Evolutionary conservation across 768 basidiomycete genomes (phyloP), one percentile per base, ranked within the genome.

Genomic region (Leucosporidium creatinivorum): DNA sequence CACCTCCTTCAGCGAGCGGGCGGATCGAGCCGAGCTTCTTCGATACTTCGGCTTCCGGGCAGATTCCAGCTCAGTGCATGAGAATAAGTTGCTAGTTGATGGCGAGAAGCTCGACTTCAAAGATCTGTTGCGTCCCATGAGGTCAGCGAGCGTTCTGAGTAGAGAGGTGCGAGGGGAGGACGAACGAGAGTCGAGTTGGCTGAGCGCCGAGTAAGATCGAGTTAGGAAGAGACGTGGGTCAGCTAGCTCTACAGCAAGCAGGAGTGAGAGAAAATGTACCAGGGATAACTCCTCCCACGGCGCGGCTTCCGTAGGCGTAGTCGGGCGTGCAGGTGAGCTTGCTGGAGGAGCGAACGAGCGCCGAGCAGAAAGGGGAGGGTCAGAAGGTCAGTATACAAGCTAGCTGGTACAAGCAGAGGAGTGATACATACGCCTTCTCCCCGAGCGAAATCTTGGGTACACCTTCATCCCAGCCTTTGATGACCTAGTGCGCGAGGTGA

Each of bases 401-500:
- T 33, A 33, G 33, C 33, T n/a, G n/a, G n/a, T n/a, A n/a, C n/a
- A n/a, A n/a, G 10, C 10, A 33, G 33, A 33, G 33, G 33, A 33
- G 33, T 5, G 33, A 33, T 33, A 33, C 33, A 33, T 33, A 5
- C 26, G 89, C 91, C 77, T 88, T 91, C 78, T 88, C 75, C 72
- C 89, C 89, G 39, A 89, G 47, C 17, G 89, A 89, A 69, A 93
- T 80, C 79, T 89, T 81, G 7, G 83, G 85, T 21, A 93, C 89
- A 87, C 91, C 91, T 77, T 91, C 89, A 75, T 92, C 91, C 91
- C 90, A 93, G 36, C 91, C 89, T 47, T 82, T 87, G 80, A 93
- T 92, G 57, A 93, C 91, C 75, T 86, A 44, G 39, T 15, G 13
- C 2, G 13, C 8, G 15, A 44, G 39, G 39, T 2, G 39, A 15